Base-by-base conservation (phyloP, 768 basidiomycete genomes). In the Naganishia randhawae region DNA sequence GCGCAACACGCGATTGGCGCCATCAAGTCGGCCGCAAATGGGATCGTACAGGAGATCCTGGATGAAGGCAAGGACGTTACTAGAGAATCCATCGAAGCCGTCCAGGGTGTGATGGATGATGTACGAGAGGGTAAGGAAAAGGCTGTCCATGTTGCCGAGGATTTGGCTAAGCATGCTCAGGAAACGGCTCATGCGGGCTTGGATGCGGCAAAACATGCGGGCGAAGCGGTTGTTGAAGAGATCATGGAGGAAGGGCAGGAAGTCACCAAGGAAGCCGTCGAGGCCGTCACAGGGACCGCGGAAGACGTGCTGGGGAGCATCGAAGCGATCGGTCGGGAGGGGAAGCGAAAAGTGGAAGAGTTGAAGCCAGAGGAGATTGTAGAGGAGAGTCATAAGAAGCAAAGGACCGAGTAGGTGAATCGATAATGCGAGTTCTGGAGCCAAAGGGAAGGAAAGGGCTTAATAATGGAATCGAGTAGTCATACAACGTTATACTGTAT, bases 241-340 rank as follows among this genome's bases (percentile, higher is more conserved):
- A 51, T 67, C 22, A 66, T 66, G 57, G 55, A 70, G 51, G 69
- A 70, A 37, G 69, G 69, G n/a, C 50, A 70, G 61, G 69, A 63
- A 19, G 45, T 50, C 27, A 70, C 65, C 16, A 33, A 33, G 35
- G 65, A 66, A 17, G 65, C 41, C n/a, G 65, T 70, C 27, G 65
- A 41, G 35, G 65, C 25, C 39, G 69, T 70, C 27, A 45, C 57
- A n/a, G 69, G 51, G 37, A 57, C 50, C 7, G 69, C 61, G 1
- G 61, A 50, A 35, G 69, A 70, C 27, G 69, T 64, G 27, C 10
- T 70, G 33, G 65, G 52, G 3, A 48, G 65, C 16, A 41, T 70
- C 13, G 69, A 66, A 31, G 37, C 27, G 19, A 65, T 55, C 22
- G 69, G 51, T 7, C 13, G 50, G 22, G 65, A 65, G 32, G 69